Percentiles rank a stretch among this genome's conserved stretches.
phyloP scores from a whole-genome alignment of 139 green algal genomes.

The Picochlorum sp. region DNA sequence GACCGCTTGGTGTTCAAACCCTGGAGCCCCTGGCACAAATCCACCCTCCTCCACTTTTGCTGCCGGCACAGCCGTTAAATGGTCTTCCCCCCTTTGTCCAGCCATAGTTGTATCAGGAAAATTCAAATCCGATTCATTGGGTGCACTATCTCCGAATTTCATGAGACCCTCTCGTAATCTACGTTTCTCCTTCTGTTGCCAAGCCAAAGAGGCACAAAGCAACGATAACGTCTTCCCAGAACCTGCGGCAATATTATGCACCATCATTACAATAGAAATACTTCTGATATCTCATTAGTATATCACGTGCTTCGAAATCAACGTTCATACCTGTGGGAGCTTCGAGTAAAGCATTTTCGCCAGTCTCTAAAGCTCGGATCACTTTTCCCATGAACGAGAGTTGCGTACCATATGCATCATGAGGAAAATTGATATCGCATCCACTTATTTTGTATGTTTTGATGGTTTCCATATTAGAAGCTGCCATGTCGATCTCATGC shows the following conservation, averaged over 20 bases:
- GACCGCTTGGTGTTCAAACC: not conserved
- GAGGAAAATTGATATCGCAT: constrained; percentile 57
- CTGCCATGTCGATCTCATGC: not conserved
- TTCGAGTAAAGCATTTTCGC: constrained; percentile 62
- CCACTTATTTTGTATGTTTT: constrained; percentile 35
- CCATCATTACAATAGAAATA: not conserved
- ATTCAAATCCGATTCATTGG: not conserved
- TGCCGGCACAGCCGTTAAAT: not conserved
- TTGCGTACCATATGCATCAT: constrained; percentile 67
- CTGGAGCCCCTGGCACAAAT: not conserved
- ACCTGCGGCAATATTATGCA: constrained; percentile 12
- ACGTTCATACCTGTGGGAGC: constrained; percentile 34
- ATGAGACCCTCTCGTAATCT: constrained; percentile 18
- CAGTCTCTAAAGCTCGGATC: constrained; percentile 45
- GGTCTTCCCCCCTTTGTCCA: not conserved
- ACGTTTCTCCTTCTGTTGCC: constrained; percentile 33
- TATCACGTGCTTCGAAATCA: not conserved
- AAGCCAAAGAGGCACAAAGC: constrained; percentile 67
- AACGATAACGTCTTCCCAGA: constrained; percentile 86
- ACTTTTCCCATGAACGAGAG: constrained; percentile 75
- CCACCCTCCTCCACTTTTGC: not conserved
- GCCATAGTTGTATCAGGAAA: not conserved
- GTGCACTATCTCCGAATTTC: not conserved
- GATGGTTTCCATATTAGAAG: not conserved
- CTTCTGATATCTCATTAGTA: not conserved